These are phyloP conservation scores for Cordyceps cicadae DNA, from an alignment of 2,329 filamentous ascomycete species.

Conservation along the genomic window DNA sequence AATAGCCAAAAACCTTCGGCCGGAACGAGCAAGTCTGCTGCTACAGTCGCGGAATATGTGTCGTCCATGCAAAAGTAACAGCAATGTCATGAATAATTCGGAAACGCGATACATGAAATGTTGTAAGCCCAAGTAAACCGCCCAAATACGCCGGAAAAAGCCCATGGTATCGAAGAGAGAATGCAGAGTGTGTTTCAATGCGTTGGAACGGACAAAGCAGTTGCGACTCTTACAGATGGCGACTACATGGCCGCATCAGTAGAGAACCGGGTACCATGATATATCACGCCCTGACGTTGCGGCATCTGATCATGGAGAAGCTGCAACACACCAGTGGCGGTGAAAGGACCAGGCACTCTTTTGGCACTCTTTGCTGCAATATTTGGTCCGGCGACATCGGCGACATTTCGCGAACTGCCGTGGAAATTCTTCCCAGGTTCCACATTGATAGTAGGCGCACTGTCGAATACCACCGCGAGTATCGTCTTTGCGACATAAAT, in stretches of 20 bases:
- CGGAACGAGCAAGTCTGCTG: not conserved
- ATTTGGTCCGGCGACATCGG: constrained; percentile 91
- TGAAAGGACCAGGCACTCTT: constrained; percentile 99
- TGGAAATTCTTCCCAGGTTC: constrained; percentile 96
- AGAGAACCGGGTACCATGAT: constrained; percentile 21
- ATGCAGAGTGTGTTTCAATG: constrained; percentile 33
- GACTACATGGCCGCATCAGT: not conserved
- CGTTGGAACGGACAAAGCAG: constrained; percentile 34
- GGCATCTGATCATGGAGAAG: constrained; percentile 39
- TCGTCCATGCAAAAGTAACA: not conserved
- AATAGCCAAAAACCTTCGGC: not conserved
- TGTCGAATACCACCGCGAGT: constrained; percentile 88
- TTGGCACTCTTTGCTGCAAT: constrained; percentile 99
- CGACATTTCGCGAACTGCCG: constrained; percentile 97
- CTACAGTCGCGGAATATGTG: not conserved
- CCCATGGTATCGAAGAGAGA: constrained; percentile 37
- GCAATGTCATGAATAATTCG: not conserved
- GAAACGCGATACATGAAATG: constrained; percentile 4
- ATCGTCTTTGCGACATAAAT: constrained; percentile 96
- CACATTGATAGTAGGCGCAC: constrained; percentile 96
- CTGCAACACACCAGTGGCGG: constrained; percentile 90
- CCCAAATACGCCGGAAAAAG: constrained; percentile 15
- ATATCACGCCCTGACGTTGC: not conserved
- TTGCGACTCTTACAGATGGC: constrained; percentile 22
- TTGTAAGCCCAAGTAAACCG: constrained; percentile 7